Conservation (phyloP, 1,284 basidiomycete species). For the Ustilago esculenta region DNA sequence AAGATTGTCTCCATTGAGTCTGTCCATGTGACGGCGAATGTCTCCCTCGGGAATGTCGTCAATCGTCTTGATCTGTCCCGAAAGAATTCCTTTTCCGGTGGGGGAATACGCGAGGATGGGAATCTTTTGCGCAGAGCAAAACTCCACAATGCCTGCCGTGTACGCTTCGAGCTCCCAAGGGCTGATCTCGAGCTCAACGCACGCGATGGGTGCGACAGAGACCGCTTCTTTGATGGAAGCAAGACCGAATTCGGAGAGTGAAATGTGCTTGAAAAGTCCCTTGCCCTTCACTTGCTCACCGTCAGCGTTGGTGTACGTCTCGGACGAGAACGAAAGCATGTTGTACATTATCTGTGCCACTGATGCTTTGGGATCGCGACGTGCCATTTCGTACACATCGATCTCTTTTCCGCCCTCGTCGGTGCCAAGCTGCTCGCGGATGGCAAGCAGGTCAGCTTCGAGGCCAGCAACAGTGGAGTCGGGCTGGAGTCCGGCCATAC, state of each 20-base stretch:
- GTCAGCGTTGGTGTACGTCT: slow-evolving; percentile 30
- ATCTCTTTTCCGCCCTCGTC: slow-evolving; percentile 53
- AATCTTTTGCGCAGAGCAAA: slow-evolving; percentile 70
- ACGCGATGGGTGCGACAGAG: slow-evolving; percentile 68
- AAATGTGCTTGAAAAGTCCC: slow-evolving; percentile 58
- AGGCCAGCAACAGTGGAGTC: slow-evolving; percentile 38
- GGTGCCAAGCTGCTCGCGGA: slow-evolving; percentile 45
- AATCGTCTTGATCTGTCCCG: slow-evolving; percentile 71
- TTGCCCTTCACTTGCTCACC: slow-evolving; percentile 41
- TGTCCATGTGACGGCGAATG: slow-evolving; percentile 68
- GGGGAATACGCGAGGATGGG: slow-evolving; percentile 74
- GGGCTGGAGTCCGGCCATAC: slow-evolving; percentile 34
- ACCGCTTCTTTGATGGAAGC: slow-evolving; percentile 49
- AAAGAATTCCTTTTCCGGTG: slow-evolving; percentile 71
- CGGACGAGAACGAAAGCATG: slow-evolving; percentile 40
- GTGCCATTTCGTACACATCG: slow-evolving; percentile 57
- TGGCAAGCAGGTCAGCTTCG: slow-evolving; percentile 39
- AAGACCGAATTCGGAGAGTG: slow-evolving; percentile 56
- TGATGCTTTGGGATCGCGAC: slow-evolving; percentile 27
- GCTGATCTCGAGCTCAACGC: slow-evolving; percentile 75
- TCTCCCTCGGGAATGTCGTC: slow-evolving; percentile 73
- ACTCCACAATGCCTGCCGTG: slow-evolving; percentile 67
- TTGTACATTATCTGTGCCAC: slow-evolving; percentile 50
- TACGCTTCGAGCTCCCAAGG: slow-evolving; percentile 72
- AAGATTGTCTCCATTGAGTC: slow-evolving; percentile 71